Evolutionary conservation across 192 early-diverging fungal species (phyloP), one percentile per base, ranked within the genome.

Genomic region (Spizellomyces punctatus): DNA sequence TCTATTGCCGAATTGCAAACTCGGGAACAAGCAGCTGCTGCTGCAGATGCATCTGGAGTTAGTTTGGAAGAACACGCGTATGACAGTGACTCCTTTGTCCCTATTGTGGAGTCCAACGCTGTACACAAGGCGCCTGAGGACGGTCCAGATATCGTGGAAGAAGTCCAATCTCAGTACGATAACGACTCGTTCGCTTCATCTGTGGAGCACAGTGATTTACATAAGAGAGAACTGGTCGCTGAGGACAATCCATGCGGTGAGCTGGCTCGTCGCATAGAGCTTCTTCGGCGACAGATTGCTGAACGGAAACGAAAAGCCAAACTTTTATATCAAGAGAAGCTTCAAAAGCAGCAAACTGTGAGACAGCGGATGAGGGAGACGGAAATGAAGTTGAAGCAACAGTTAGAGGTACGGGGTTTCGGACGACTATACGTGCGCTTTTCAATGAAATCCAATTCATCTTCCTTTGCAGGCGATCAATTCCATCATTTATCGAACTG

Each of bases 371-470:
- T 71, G 44, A 42, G 36, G 16, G 60, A 46, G 8, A 46, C 49
- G 8, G 69, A 71, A 50, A 41, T 17, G 46, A 71, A 27, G n/a
- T 45, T 71, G 46, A 61, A 63, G 22, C n/a, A 27, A 44, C 58
- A 71, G 60, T 52, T 71, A 42, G 27, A 50, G 47, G 46, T 54
- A n/a, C 50, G 50, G 12, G 12, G 4, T 0, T n/a, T 0, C 50
- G 12, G 12, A 19, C 12, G 14, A 54, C 12, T 54, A 54, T 54
- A 36, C 27, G 27, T 36, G 27, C 27, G n/a, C 27, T 4, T 54
- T 12, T 19, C 50, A 54, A 54, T 12, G 50, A 19, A 54, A 54
- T 10, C 12, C 17, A 54, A 12, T 19, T 2, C 4, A 54, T 19
- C 12, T 54, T 54, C 17, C 50, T 19, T 4, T 54, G 17, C 4